A percentile compares a stretch with the other conserved stretches of the same genome.
These are phyloP conservation scores for Russula lepida DNA, from an alignment of 768 basidiomycete genomes.

Conservation along the genomic window DNA sequence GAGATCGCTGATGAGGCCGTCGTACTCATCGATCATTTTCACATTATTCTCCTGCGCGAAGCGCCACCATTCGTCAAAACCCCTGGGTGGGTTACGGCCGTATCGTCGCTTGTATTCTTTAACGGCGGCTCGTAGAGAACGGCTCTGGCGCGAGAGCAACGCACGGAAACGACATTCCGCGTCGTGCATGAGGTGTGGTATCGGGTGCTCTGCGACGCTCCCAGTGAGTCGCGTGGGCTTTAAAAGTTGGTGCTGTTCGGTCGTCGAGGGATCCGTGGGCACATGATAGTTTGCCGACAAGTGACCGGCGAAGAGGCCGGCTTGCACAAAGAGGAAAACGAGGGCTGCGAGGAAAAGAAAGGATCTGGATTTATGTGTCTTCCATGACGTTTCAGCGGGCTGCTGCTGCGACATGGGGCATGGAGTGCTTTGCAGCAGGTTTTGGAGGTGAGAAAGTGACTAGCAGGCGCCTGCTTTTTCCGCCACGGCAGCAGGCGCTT, in stretches of 20 bases:
- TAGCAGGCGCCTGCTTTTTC: neutral
- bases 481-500: too few relatives aligned
- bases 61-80: slow-evolving; percentile 86
- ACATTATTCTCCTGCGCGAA: slow-evolving; percentile 69
- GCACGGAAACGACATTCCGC: slow-evolving; percentile 67
- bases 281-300: slow-evolving; percentile 21
- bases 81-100: slow-evolving; percentile 70
- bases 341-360: slow-evolving; percentile 25
- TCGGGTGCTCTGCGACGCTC: slow-evolving; percentile 56
- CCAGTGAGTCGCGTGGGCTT: slow-evolving; percentile 16
- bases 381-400: neutral
- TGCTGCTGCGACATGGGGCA: slow-evolving; percentile 18
- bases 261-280: slow-evolving; percentile 23
- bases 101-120: slow-evolving; percentile 76
- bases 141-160: slow-evolving; percentile 68
- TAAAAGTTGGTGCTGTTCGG: slow-evolving; percentile 24
- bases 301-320: slow-evolving; percentile 29
- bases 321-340: slow-evolving; percentile 28
- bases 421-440: neutral
- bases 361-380: slow-evolving; percentile 7
- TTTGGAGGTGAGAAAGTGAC: neutral
- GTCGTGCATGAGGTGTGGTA: slow-evolving; percentile 72
- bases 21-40: slow-evolving; percentile 86
- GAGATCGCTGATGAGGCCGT: slow-evolving; percentile 68
- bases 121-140: slow-evolving; percentile 69